Evolutionary conservation across 805 yeast genomes (phyloP).

Genomic region (Hanseniaspora opuntiae): DNA sequence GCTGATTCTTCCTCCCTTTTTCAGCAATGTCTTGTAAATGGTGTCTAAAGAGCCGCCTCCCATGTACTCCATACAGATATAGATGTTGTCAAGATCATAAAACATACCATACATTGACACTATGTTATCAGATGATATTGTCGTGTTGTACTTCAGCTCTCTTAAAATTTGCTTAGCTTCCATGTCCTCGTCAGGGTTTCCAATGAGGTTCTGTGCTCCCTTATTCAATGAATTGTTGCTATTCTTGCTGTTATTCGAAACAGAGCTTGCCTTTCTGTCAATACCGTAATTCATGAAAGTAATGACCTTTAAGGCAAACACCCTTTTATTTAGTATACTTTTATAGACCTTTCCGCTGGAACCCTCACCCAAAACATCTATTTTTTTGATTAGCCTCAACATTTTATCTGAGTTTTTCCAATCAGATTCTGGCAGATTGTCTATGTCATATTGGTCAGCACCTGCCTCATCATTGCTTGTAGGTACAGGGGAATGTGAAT

Average conservation of each 20-base stretch:
- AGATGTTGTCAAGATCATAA: constrained; percentile 65
- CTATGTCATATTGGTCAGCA: constrained; percentile 26
- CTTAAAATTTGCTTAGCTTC: constrained; percentile 84
- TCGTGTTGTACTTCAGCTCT: constrained; percentile 69
- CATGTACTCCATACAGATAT: constrained; percentile 95
- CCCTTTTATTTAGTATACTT: constrained; percentile 46
- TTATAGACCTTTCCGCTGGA: constrained; percentile 82
- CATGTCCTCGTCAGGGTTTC: constrained; percentile 34
- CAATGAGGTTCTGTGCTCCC: not conserved
- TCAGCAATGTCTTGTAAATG: constrained; percentile 62
- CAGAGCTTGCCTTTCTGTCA: constrained; percentile 5
- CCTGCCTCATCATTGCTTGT: not conserved
- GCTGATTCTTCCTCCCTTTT: constrained; percentile 72
- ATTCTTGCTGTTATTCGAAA: constrained; percentile 2
- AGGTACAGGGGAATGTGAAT: not conserved
- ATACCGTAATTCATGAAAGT: constrained; percentile 28
- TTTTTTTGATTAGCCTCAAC: constrained; percentile 47
- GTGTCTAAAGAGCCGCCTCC: constrained; percentile 86
- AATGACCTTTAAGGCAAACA: constrained; percentile 66
- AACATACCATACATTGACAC: constrained; percentile 91
- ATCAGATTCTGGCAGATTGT: constrained; percentile 52
- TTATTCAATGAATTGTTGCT: constrained; percentile 19
- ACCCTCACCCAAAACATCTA: constrained; percentile 80
- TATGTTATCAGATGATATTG: constrained; percentile 72
- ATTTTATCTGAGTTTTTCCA: constrained; percentile 52